Evolutionary conservation across 345 rosid species (phyloP).

Genomic region (Brassica juncea): DNA sequence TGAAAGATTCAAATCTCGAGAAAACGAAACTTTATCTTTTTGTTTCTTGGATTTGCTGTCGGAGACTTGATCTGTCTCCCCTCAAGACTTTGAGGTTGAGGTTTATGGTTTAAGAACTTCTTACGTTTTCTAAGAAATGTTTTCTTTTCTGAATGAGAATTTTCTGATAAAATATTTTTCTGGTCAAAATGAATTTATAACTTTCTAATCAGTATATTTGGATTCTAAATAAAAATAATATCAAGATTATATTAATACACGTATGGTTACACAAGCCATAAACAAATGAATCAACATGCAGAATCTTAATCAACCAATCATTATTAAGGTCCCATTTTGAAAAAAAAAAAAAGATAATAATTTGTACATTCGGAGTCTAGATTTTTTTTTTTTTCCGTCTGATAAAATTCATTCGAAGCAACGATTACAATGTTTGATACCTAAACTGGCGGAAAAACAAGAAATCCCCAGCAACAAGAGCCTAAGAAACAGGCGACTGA

Average conservation of each 20-base stretch:
- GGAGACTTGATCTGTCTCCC: constrained; percentile 12
- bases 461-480: too few species aligned
- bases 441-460: too few species aligned
- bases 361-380: background rate
- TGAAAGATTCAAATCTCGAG: background rate
- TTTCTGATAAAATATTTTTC: background rate
- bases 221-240: background rate
- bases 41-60: background rate
- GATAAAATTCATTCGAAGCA: too few species aligned
- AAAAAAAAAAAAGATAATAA: background rate
- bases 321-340: constrained; percentile 25
- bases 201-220: background rate
- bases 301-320: constrained; percentile 22
- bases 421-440: too few species aligned
- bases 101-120: constrained; percentile 47
- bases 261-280: constrained; percentile 17
- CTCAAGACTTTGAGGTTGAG: constrained; percentile 35
- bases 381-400: background rate
- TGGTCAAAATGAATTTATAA: constrained; percentile 5
- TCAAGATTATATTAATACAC: constrained; percentile 4
- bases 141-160: constrained; percentile 3
- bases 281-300: background rate
- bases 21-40: constrained; percentile 3
- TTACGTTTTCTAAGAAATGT: constrained; percentile 7
- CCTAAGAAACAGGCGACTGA: too few species aligned